Evolutionary conservation across 23 red algal genomes (phyloP), one percentile per base, ranked within the genome.

Genomic region (Gracilaria caudata): DNA sequence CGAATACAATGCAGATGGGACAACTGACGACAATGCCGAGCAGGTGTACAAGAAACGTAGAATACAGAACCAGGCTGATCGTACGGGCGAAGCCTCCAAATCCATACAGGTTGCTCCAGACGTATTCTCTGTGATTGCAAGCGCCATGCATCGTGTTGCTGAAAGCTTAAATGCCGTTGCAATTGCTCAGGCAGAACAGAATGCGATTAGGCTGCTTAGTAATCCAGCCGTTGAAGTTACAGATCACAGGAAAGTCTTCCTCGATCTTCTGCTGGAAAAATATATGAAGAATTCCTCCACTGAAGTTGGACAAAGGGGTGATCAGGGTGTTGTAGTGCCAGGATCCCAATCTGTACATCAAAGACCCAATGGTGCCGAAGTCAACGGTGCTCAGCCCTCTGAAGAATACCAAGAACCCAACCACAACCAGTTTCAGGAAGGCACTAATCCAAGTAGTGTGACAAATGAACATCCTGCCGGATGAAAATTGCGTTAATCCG

Each of bases 191-290:
- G 75, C 23, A 17, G 85, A 89, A 65, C 72, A 55, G 4, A 89
- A 89, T 79, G 51, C 51, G 0, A 89, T 89, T 68, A 40, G 68
- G 25, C 56, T 89, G 57, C 55, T 89, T 68, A 77, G 28, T 38
- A 37, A 25, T n/a, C 68, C 68, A n/a, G 19, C 64, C 59, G 53
- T 89, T 46, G 64, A 89, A 79, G 25, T 16, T 20, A 47, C 39
- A 11, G 68, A 77, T 1, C 49, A 76, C 25, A 43, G 61, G n/a
- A 43, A 39, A 60, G 57, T 39, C 20, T 76, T 78, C 25, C 72
- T 89, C 7, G 54, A 79, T 79, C 17, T 55, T 0, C 70, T 89
- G 21, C 17, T 72, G 17, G 85, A 89, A 32, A 89, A 89, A 24
- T 55, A 89, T 68, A 26, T 75, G 38, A 75, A 7, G 25, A 43